phyloP scores from a whole-genome alignment of 176 grass and related monocot species.

The Zea mays region Zm-B73-REFERENCE-NAM-5.0 NC_050102.1:132400501-132401000 shows the following conservation, averaged over 20 bases:
- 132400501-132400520: slow-evolving; percentile 2
- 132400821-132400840: too few relatives aligned
- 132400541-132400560: background rate
- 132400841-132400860: too few relatives aligned
- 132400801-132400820: too few relatives aligned
- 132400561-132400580: slow-evolving; percentile 36
- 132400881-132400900: background rate
- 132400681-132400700: too few relatives aligned
- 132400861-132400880: too few relatives aligned
- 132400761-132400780: too few relatives aligned
- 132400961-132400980: background rate
- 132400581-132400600: slow-evolving; percentile 58
- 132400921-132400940: background rate
- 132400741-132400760: too few relatives aligned
- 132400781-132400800: too few relatives aligned
- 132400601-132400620: slow-evolving; percentile 67
- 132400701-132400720: too few relatives aligned
- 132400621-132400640: slow-evolving; percentile 48
- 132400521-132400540: background rate
- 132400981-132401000: background rate
- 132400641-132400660: slow-evolving; percentile 6
- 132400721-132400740: too few relatives aligned
- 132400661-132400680: too few relatives aligned
- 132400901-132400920: background rate
- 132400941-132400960: background rate